Conservation (phyloP, 2,329 filamentous ascomycete genomes). For the Akanthomyces uredinophilus region DNA sequence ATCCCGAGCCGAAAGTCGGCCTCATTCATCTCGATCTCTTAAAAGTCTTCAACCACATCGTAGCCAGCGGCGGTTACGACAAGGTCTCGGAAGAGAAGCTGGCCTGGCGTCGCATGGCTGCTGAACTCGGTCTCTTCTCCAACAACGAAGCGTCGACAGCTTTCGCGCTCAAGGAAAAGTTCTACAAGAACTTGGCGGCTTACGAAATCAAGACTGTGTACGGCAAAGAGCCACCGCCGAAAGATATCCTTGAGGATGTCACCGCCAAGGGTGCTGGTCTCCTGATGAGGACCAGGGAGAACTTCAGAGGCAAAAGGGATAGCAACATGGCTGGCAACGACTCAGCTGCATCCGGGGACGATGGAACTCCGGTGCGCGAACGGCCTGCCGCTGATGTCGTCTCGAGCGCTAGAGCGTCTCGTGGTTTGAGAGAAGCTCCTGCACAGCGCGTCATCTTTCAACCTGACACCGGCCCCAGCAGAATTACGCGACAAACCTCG, state of each 20-base stretch:
- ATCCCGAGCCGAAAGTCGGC: conserved; percentile 76
- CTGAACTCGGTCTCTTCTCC: conserved; percentile 69
- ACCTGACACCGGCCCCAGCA: conserved; percentile 64
- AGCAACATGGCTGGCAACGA: conserved; percentile 49
- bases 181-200: conserved; percentile 83
- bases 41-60: conserved; percentile 73
- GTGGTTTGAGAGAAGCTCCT: conserved; percentile 73
- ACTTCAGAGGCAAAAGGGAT: conserved; percentile 53
- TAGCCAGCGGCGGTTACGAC: conserved; percentile 78
- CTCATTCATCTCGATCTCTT: conserved; percentile 69
- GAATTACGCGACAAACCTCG: conserved; percentile 56
- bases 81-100: conserved; percentile 78
- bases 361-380: conserved; percentile 54
- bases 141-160: conserved; percentile 76
- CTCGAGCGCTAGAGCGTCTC: conserved; percentile 53
- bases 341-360: conserved; percentile 54
- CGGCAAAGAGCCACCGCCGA: conserved; percentile 75
- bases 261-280: conserved; percentile 80
- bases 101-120: conserved; percentile 75
- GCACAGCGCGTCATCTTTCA: conserved; percentile 81
- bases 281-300: conserved; percentile 73
- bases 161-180: conserved; percentile 80
- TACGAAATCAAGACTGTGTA: conserved; percentile 79
- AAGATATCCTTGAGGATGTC: conserved; percentile 81
- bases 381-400: conserved; percentile 45